phyloP scores from a whole-genome alignment of 164 flowering plant genomes.

The Malania oleifera region DNA sequence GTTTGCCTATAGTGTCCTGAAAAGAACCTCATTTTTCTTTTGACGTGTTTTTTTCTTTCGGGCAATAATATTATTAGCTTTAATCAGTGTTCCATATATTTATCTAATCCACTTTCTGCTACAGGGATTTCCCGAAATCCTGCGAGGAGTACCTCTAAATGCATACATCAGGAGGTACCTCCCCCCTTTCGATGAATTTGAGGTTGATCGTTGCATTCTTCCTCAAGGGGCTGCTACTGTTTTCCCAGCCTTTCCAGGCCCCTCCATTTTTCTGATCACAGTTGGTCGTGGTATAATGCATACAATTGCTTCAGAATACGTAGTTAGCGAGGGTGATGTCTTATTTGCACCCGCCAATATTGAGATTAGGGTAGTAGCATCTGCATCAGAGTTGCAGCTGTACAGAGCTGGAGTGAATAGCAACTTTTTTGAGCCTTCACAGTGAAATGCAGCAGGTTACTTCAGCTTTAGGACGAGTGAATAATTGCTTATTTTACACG shows the following conservation, averaged over 20 bases:
- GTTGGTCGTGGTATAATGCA: conserved; percentile 55
- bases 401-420: conserved; percentile 73
- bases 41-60: not conserved
- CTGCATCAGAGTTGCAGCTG: conserved; percentile 37
- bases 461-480: no score
- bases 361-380: conserved; percentile 34
- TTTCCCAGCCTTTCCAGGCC: conserved; percentile 62
- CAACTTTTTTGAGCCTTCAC: conserved; percentile 29
- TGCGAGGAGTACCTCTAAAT: conserved; percentile 50
- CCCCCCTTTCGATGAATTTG: conserved; percentile 92
- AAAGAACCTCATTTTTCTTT: not conserved
- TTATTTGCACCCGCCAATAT: conserved; percentile 64
- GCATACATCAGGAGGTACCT: conserved; percentile 52
- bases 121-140: conserved; percentile 82
- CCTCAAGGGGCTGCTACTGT: conserved; percentile 40
- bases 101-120: not conserved
- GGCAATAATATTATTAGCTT: not conserved
- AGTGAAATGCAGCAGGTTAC: not conserved
- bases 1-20: no score
- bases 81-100: not conserved
- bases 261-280: conserved; percentile 60
- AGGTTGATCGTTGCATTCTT: conserved; percentile 70
- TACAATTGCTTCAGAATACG: conserved; percentile 13
- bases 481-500: no score
- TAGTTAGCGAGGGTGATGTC: conserved; percentile 52